Conservation (phyloP, 805 yeast species). For the Yarrowia alimentaria region DNA sequence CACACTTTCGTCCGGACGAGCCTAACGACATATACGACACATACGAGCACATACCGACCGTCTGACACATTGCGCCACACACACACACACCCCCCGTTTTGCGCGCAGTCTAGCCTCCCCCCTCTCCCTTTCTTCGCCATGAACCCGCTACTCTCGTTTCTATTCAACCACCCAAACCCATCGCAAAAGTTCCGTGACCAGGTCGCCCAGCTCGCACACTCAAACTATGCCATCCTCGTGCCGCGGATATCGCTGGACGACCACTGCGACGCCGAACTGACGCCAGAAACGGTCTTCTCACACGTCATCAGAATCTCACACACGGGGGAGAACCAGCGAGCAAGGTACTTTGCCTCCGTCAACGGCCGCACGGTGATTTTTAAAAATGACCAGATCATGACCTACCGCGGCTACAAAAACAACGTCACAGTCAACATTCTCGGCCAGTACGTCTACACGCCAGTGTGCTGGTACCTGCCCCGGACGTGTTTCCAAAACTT, state of each 20-base stretch:
- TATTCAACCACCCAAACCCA: conserved; percentile 64
- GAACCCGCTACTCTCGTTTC: conserved; percentile 29
- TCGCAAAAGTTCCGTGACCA: conserved; percentile 31
- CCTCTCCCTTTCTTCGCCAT: neutral
- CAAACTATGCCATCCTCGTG: conserved; percentile 58
- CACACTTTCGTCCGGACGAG: too few relatives aligned
- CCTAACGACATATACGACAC: too few relatives aligned
- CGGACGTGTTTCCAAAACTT: conserved; percentile 39
- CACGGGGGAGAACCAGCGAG: conserved; percentile 33
- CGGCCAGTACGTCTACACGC: conserved; percentile 49
- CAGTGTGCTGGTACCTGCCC: conserved; percentile 56
- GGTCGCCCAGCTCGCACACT: conserved; percentile 39
- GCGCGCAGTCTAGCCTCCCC: too few relatives aligned
- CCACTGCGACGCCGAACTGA: conserved; percentile 43
- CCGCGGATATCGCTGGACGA: conserved; percentile 56
- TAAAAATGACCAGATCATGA: conserved; percentile 53
- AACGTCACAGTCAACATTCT: conserved; percentile 48
- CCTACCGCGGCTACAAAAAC: conserved; percentile 58
- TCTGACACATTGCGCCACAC: too few relatives aligned
- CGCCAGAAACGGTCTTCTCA: conserved; percentile 44
- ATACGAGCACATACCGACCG: too few relatives aligned
- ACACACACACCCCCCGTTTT: neutral
- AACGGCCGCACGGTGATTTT: conserved; percentile 52
- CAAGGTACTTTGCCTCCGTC: conserved; percentile 33
- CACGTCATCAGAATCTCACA: conserved; percentile 53